Base-by-base conservation (phyloP, 257 asterid genomes). In the Perilla frutescens region DNA sequence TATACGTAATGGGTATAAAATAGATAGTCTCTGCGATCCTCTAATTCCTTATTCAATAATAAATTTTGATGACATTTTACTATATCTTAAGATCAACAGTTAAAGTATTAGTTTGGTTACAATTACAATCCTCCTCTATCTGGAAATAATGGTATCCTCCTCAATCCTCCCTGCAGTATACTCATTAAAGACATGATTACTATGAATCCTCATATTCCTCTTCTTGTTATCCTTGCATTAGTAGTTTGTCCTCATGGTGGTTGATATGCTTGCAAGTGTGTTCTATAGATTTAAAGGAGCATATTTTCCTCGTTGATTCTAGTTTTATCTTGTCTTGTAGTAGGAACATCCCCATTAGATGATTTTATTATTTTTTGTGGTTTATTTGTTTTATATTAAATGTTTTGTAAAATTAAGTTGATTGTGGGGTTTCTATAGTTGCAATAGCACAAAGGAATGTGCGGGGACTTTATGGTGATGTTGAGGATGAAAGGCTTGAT, bases 401-500 rank as follows among this genome's bases (percentile, higher is more conserved):
- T 63, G 50, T 69, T 45, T 53, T 61, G 13, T 71, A 54, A 12
- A 76, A 4, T 47, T 50, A 12, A 76, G 5, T 47, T 50, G 66
- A 64, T 72, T 53, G 3, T 70, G 67, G 51, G 34, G 15, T 77
- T 80, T 72, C 43, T 58, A 4, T 75, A 94, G 99, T 94, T 78
- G 71, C 70, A 71, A 87, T 89, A 86, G 88, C 89, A 53, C 93
- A 88, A 57, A 91, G 84, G 76, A 84, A 67, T 76, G 45, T 91
- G 78, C 78, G 72, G 53, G 80, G 84, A 40, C 85, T 82, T 78
- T 80, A 81, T 79, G 99, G 96, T n/a, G 97, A 84, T 67, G 84
- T 72, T 64, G 96, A 90, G 48, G 97, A 90, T 77, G 93, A 84
- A 87, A 68, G 47, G 77, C 83, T 84, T 54, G 93, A 87, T 60